A percentile compares a stretch with the other conserved stretches of the same genome.
Conservation (phyloP, 2,329 filamentous ascomycete genomes). For the Aspergillus eucalypticola region DNA sequence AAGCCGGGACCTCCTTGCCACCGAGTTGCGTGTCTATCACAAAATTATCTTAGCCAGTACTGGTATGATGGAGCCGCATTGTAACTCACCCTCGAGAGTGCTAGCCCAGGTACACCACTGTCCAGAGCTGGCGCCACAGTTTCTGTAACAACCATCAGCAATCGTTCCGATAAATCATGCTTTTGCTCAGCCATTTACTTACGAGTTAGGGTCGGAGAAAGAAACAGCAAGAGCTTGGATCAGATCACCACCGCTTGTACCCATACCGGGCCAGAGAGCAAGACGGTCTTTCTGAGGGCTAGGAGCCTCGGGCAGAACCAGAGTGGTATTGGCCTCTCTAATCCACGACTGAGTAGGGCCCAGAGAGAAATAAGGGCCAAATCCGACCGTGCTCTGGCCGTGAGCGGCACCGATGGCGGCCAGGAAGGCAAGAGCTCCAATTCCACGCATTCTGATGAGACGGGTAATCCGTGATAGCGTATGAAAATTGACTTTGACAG, state of each 20-base stretch:
- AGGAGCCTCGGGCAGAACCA: slow-evolving; percentile 31
- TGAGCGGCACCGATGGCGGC: slow-evolving; percentile 17
- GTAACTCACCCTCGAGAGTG: slow-evolving; percentile 26
- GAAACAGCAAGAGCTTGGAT: slow-evolving; percentile 37
- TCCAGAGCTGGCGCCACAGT: slow-evolving; percentile 31
- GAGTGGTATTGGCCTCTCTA: slow-evolving; percentile 32
- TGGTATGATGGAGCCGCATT: not conserved
- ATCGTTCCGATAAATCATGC: too few species aligned
- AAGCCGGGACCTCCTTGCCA: slow-evolving; percentile 29
- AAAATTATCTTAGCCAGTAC: not conserved
- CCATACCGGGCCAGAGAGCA: slow-evolving; percentile 38
- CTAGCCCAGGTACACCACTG: slow-evolving; percentile 39
- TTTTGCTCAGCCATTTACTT: not conserved
- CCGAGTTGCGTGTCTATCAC: slow-evolving; percentile 24
- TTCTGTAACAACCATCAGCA: slow-evolving; percentile 12
- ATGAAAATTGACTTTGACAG: not conserved
- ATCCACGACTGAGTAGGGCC: slow-evolving; percentile 36
- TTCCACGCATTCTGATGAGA: slow-evolving; percentile 1
- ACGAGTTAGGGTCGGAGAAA: slow-evolving; percentile 30
- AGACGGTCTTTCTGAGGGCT: slow-evolving; percentile 30
- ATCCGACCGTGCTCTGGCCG: slow-evolving; percentile 25
- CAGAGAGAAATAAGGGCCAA: slow-evolving; percentile 34
- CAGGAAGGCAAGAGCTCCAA: slow-evolving; percentile 13
- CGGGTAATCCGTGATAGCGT: not conserved
- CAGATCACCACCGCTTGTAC: slow-evolving; percentile 33